Base-by-base conservation (phyloP, 2,329 filamentous ascomycete species). In the Aspergillus quadricinctus region DNA sequence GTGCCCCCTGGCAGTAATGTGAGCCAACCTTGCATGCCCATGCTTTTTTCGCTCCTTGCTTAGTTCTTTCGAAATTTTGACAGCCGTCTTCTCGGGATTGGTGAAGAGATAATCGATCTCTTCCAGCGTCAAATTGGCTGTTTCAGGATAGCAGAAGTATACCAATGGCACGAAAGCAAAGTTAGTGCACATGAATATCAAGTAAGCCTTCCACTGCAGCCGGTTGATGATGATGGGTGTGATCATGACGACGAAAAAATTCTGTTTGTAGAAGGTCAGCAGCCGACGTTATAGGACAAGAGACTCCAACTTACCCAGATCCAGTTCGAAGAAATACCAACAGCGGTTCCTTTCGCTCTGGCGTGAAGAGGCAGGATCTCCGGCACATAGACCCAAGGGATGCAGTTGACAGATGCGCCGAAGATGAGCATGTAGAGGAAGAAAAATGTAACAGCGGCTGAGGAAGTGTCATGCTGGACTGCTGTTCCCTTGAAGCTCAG, bases 311-410 rank as follows among this genome's bases (percentile, higher is more conserved):
- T 52, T 55, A 64, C 58, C 70, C 73, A 76, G 7, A 79, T 71
- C 78, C 77, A 80, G 56, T 81, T 80, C 0, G 73, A 71, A 0
- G 73, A 76, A 14, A 61, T 54, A 2, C 60, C 62, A 21, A 63
- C 57, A 7, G 79, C 78, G 0, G 77, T 79, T 1, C 79, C 79
- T 59, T 81, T 79, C 1, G 78, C 75, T 41, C 80, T 69, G 3
- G 77, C 78, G 55, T 80, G 76, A 1, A 81, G 69, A 0, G 80
- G 80, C 2, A 81, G 61, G 35, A 82, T 80, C 57, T 82, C 78
- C 0, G 78, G 77, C 0, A 78, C 76, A 57, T 78, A 79, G 0
- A 78, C 75, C 79, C 79, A 81, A 0, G 79, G 78, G 8, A 81
- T 77, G 48, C 75, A 77, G 54, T 80, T 80, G 4, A 75, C 73